A percentile compares a stretch with the other conserved stretches of the same genome.
phyloP scores from a whole-genome alignment of 1,284 basidiomycete genomes.

The Tremellales sp. region DNA sequence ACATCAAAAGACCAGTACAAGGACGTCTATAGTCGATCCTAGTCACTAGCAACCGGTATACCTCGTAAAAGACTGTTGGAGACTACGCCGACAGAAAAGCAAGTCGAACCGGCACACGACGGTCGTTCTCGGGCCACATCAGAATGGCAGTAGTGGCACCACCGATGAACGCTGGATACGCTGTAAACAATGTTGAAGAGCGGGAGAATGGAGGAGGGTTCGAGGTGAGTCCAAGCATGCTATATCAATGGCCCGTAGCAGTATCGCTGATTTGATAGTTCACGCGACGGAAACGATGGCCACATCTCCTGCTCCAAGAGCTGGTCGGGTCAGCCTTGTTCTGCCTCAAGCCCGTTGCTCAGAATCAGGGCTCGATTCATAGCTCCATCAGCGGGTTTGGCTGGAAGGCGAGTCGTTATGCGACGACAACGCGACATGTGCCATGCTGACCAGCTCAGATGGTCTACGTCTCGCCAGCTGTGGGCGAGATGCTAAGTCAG shows the following conservation, averaged over 20 bases:
- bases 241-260: not conserved
- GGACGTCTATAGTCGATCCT: no score
- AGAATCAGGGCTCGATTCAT: not conserved
- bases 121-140: no score
- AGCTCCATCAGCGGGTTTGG: not conserved
- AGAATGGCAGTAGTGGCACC: not conserved
- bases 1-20: no score
- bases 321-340: constrained; percentile 39
- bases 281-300: constrained; percentile 44
- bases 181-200: not conserved
- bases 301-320: constrained; percentile 44
- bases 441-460: constrained; percentile 20
- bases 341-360: constrained; percentile 34
- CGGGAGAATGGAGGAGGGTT: not conserved
- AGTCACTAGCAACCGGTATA: no score
- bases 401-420: not conserved
- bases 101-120: no score
- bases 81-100: no score
- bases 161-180: not conserved
- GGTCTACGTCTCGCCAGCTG: constrained; percentile 38
- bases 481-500: constrained; percentile 36
- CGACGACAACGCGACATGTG: not conserved
- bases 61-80: no score
- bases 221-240: not conserved
- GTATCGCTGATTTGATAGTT: constrained; percentile 25